Evolutionary conservation across 257 asterid species (phyloP).

Genomic region (Penstemon eatonii): DNA sequence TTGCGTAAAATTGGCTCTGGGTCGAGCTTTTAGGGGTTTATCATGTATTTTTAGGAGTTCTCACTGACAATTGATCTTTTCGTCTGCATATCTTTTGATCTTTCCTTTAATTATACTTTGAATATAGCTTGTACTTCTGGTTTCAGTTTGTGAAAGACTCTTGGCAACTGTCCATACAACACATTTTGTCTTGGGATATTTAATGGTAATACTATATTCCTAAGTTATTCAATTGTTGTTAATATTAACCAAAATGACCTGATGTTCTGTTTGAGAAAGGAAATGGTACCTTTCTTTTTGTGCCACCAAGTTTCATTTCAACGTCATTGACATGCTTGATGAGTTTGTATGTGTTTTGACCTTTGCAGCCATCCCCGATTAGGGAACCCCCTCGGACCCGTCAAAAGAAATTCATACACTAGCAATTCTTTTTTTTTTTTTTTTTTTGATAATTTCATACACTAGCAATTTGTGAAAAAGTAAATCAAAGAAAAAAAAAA

Average conservation of each 20-base stretch:
- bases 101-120: not conserved
- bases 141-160: slow-evolving; percentile 2
- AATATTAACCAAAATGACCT: not conserved
- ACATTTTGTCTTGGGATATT: too few species aligned
- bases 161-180: too few species aligned
- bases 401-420: not conserved
- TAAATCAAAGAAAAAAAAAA: not conserved
- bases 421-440: too few species aligned
- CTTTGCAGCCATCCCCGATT: not conserved
- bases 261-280: not conserved
- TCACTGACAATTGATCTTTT: not conserved
- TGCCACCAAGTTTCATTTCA: not conserved
- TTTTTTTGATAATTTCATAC: too few species aligned
- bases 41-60: too few species aligned
- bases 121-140: not conserved
- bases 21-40: not conserved
- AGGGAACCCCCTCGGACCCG: not conserved
- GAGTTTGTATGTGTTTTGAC: not conserved
- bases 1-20: too few species aligned
- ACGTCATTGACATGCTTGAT: not conserved
- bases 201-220: not conserved
- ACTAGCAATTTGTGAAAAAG: too few species aligned
- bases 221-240: too few species aligned
- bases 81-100: too few species aligned
- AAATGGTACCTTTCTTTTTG: not conserved